Base-by-base conservation (phyloP, 345 rosid species). In the Aquilaria yunnanensis region DNA sequence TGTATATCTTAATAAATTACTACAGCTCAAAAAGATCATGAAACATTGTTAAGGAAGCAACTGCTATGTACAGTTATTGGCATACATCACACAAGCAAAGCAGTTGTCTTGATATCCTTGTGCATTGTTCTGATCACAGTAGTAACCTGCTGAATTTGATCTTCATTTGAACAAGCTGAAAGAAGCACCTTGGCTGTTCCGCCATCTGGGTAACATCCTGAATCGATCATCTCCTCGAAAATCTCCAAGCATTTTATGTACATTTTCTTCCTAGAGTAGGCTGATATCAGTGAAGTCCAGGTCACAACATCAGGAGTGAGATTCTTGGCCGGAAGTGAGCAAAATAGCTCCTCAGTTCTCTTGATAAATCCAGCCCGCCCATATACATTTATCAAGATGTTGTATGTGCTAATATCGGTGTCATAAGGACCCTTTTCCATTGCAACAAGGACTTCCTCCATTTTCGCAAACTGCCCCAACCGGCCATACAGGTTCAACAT, bases 201-300 rank as follows among this genome's bases (percentile, higher is more conserved):
- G 59, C 91, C 96, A 56, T 92, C 96, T 0, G 97, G 97, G 37
- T 73, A 71, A 56, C 96, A 89, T 13, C 93, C 93, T 10, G 91
- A 71, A 70, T 89, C 96, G 4, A 92, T 81, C 98, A 92, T 92
- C 54, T 87, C 96, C 67, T 92, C 96, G 1, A 92, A 92, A 9
- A 89, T 80, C 65, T 92, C 85, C 53, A 92, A 48, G 69, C 96
- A 92, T 68, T 61, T 85, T 58, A 48, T 60, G 66, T 85, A 92
- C 12, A 85, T 73, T 65, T 87, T 92, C 88, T 89, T 92, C 57
- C 87, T 85, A 0, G 98, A 85, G 74, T 87, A 89, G 33, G 86
- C 94, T 8, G 90, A 93, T 0, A 85, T 67, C 54, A 96, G 77
- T 3, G 97, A 87, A 0, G 98, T 92, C 98, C 97, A 92, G 9